phyloP scores from a whole-genome alignment of 106 monocot species.

The Acorus calamus region DNA sequence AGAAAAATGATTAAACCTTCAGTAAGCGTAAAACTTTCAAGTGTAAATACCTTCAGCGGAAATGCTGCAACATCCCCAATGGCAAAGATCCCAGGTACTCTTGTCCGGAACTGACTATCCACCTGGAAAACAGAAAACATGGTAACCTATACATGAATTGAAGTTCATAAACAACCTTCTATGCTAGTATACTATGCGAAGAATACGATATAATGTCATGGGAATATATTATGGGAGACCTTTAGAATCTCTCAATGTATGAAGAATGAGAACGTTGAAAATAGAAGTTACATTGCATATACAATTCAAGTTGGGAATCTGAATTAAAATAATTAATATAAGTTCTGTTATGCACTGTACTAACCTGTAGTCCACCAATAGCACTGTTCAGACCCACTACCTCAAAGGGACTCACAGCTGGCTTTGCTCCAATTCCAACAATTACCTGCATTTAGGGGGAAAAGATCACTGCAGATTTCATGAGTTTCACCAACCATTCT shows the following conservation, averaged over 20 bases:
- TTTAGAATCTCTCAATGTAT: too few relatives aligned
- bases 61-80: conserved; percentile 88
- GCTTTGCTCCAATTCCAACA: conserved; percentile 86
- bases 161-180: too few relatives aligned
- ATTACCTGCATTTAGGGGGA: conserved; percentile 33
- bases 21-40: background rate
- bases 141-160: too few relatives aligned
- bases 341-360: background rate
- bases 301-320: too few relatives aligned
- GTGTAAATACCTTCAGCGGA: conserved; percentile 46
- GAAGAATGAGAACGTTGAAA: too few relatives aligned
- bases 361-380: conserved; percentile 81
- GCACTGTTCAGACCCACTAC: conserved; percentile 40
- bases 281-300: too few relatives aligned
- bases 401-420: conserved; percentile 72
- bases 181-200: too few relatives aligned
- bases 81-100: conserved; percentile 57
- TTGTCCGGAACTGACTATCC: conserved; percentile 61
- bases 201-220: background rate
- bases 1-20: too few relatives aligned
- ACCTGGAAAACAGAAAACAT: conserved; percentile 30
- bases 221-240: background rate
- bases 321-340: too few relatives aligned
- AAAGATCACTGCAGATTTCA: too few relatives aligned
- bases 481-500: too few relatives aligned